Percentiles rank a stretch among this genome's conserved stretches.
Conservation (phyloP, 192 early-diverging fungal genomes). For the Coemansia sp. region DNA sequence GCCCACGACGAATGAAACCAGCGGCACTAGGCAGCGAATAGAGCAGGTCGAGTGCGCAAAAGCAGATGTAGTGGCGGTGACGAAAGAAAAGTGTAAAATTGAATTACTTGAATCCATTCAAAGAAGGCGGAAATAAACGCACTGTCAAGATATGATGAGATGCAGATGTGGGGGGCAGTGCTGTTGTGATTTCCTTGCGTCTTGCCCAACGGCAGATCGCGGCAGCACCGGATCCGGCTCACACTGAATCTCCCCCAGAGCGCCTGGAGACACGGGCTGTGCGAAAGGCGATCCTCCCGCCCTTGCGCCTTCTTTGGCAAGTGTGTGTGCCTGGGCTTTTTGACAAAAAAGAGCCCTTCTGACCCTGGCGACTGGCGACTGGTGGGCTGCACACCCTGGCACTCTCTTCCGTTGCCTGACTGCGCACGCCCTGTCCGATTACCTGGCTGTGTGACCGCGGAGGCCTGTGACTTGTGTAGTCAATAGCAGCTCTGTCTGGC, state of each 20-base stretch:
- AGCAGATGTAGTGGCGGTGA: not conserved
- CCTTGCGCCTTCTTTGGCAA: not conserved
- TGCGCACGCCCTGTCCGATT: not conserved
- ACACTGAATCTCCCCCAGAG: not conserved
- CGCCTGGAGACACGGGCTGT: not conserved
- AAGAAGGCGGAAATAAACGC: not conserved
- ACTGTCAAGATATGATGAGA: not conserved
- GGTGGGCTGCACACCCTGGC: not conserved
- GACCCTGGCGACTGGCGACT: not conserved
- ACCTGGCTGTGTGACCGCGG: slow-evolving; percentile 1
- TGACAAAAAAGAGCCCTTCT: not conserved
- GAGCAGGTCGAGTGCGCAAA: not conserved
- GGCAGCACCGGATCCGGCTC: not conserved
- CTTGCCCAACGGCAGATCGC: not conserved
- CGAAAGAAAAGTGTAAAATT: slow-evolving; percentile 1
- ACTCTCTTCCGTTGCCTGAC: not conserved
- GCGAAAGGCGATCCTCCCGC: not conserved
- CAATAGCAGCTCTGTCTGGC: not conserved
- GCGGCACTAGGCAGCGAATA: not conserved
- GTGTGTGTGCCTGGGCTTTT: not conserved
- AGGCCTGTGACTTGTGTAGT: not conserved
- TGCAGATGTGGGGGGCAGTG: not conserved
- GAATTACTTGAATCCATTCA: not conserved
- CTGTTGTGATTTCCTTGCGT: not conserved
- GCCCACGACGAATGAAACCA: not conserved